A percentile compares a stretch with the other conserved stretches of the same genome.
Conservation (phyloP, 1,284 basidiomycete genomes). For the Malassezia arunalokei region DNA sequence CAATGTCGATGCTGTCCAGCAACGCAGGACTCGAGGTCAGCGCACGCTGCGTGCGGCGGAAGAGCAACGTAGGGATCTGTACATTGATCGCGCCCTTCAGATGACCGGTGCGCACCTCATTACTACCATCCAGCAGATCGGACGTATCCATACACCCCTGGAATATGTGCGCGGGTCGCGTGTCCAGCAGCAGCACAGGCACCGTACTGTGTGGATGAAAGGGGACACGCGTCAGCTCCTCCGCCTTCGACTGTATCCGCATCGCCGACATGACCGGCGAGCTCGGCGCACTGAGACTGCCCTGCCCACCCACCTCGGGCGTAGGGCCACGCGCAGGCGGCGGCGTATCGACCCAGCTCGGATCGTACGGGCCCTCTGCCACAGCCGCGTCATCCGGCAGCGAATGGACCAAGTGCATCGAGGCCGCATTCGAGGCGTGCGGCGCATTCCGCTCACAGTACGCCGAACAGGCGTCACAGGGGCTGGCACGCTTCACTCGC, state of each 20-base stretch:
- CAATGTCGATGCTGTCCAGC: slow-evolving; percentile 4
- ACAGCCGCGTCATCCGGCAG: too few relatives aligned
- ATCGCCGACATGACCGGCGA: not conserved
- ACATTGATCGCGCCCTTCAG: slow-evolving; percentile 10
- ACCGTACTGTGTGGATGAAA: not conserved
- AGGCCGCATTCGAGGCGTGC: too few relatives aligned
- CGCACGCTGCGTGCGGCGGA: slow-evolving; percentile 11
- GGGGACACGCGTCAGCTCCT: not conserved
- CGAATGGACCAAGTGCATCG: too few relatives aligned
- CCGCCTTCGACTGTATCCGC: not conserved
- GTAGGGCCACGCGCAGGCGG: too few relatives aligned
- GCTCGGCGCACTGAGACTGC: not conserved
- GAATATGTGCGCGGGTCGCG: slow-evolving; percentile 9
- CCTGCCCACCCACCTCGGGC: too few relatives aligned
- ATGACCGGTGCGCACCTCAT: not conserved
- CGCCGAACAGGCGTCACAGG: too few relatives aligned
- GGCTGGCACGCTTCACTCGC: too few relatives aligned
- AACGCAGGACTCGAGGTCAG: not conserved
- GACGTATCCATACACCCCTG: not conserved
- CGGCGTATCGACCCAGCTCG: too few relatives aligned
- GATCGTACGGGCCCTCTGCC: too few relatives aligned
- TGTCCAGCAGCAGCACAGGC: slow-evolving; percentile 14
- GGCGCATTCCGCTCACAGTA: too few relatives aligned
- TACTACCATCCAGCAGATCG: not conserved
- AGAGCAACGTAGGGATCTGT: slow-evolving; percentile 10